Percentiles rank a stretch among this genome's conserved stretches.
Evolutionary conservation across 257 asterid species (phyloP).

Genomic region (Solanum habrochaites): DNA sequence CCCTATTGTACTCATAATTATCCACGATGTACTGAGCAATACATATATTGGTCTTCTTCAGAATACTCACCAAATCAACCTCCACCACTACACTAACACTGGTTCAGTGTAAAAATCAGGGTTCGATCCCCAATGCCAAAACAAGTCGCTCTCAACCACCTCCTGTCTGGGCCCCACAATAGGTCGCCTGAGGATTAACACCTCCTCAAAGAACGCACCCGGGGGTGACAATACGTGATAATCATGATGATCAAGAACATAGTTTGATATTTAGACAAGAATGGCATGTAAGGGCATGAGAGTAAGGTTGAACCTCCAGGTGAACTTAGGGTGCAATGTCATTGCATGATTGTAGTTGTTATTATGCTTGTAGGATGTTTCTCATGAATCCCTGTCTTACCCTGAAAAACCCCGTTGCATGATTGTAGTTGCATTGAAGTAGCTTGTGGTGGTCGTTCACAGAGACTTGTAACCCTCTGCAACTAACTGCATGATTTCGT

Average conservation of each 20-base stretch:
- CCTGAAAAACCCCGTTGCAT: too few species aligned
- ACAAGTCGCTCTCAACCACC: too few species aligned
- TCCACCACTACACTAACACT: too few species aligned
- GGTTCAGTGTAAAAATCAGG: too few species aligned
- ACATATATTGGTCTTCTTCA: not conserved
- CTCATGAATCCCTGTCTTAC: too few species aligned
- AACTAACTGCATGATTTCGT: not conserved
- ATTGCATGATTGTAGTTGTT: not conserved
- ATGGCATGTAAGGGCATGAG: not conserved
- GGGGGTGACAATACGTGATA: too few species aligned
- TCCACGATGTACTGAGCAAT: not conserved
- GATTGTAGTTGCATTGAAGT: too few species aligned
- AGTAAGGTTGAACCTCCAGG: not conserved
- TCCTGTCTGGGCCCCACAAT: too few species aligned
- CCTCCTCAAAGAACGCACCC: too few species aligned
- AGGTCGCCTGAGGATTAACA: too few species aligned
- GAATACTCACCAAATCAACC: not conserved
- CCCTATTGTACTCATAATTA: not conserved
- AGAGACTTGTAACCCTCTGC: too few species aligned
- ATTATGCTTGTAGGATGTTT: not conserved
- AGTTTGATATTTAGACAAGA: not conserved
- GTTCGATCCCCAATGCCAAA: not conserved
- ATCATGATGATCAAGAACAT: not conserved
- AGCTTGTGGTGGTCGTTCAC: not conserved
- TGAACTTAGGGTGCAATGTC: not conserved